Conservation (phyloP, 2,329 filamentous ascomycete species). For the Epichloe hybrida region DNA sequence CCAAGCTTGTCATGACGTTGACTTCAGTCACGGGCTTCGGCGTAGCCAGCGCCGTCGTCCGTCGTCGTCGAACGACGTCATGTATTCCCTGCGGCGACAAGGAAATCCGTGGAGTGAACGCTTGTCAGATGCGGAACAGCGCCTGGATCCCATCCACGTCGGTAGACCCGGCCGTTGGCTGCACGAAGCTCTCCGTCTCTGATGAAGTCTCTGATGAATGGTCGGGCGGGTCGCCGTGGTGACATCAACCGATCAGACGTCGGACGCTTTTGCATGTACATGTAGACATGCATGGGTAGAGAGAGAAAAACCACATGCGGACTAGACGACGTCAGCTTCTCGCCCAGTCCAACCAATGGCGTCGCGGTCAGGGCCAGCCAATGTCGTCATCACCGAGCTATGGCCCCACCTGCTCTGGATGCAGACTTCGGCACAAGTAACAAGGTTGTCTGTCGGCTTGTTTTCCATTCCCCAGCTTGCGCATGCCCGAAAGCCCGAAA, state of each 20-base stretch:
- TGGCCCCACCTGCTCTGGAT: conserved; percentile 2
- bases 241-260: neutral
- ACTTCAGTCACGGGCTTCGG: neutral
- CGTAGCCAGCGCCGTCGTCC: neutral
- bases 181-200: neutral
- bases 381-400: conserved; percentile 10
- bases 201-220: too few species aligned
- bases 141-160: neutral
- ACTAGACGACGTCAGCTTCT: neutral
- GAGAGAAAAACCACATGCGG: too few species aligned
- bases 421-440: too few species aligned
- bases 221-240: neutral
- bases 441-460: too few species aligned
- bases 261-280: too few species aligned
- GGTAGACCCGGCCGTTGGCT: neutral
- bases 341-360: neutral
- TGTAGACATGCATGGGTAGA: too few species aligned
- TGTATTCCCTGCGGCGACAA: neutral
- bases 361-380: neutral
- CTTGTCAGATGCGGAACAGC: neutral
- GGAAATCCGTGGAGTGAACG: neutral
- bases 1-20: neutral
- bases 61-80: neutral
- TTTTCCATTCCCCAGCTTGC: neutral
- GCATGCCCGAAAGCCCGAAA: neutral